Percentiles rank a stretch among this genome's conserved stretches.
Conservation (phyloP, 139 green algal species). For the Coelastrella sp. region DNA sequence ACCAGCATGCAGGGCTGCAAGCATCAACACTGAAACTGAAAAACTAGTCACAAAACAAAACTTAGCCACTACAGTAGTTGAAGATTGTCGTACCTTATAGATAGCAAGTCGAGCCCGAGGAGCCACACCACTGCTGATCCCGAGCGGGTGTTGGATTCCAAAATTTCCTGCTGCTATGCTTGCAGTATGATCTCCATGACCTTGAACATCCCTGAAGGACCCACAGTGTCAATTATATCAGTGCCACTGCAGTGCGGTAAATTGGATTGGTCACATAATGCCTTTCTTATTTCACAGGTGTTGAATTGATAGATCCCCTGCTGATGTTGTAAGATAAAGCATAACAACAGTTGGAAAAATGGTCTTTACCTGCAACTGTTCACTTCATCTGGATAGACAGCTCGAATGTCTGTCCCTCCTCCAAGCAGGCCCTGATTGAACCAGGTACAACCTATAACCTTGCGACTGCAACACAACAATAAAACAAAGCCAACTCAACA, state of each 20-base stretch:
- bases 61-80: too few relatives aligned
- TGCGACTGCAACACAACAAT: background rate
- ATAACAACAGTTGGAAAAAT: background rate
- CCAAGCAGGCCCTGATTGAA: background rate
- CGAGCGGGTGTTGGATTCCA: background rate
- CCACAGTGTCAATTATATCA: slow-evolving; percentile 31
- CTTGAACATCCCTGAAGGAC: slow-evolving; percentile 93
- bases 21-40: background rate
- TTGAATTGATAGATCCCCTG: too few relatives aligned
- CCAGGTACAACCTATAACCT: background rate
- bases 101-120: background rate
- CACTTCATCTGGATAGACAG: background rate
- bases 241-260: too few relatives aligned
- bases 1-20: background rate
- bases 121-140: background rate
- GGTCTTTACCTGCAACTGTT: background rate
- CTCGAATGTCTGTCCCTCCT: background rate
- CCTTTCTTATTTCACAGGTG: too few relatives aligned
- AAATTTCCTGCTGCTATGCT: slow-evolving; percentile 6
- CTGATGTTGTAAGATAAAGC: too few relatives aligned
- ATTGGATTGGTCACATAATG: too few relatives aligned
- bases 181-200: slow-evolving; percentile 97
- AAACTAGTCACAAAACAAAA: background rate
- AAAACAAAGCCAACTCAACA: background rate
- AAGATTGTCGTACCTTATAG: background rate